phyloP scores from a whole-genome alignment of 1,284 basidiomycete genomes.

The Somion occarium region DNA sequence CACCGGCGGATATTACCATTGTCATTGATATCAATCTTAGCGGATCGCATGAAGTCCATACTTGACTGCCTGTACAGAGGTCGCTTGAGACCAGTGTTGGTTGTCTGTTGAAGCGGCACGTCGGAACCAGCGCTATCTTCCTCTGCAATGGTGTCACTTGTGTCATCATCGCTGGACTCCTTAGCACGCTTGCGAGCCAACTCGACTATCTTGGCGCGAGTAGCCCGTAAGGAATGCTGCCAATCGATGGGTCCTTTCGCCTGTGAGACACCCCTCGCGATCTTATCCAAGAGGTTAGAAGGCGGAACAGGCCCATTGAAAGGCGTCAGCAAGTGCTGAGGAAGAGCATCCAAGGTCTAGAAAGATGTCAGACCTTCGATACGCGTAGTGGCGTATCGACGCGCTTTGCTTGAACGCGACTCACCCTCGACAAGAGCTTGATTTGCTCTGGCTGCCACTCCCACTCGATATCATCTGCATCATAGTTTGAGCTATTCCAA shows the following conservation, averaged over 20 bases:
- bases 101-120: slow-evolving; percentile 35
- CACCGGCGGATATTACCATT: slow-evolving; percentile 60
- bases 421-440: slow-evolving; percentile 58
- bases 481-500: slow-evolving; percentile 73
- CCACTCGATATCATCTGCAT: slow-evolving; percentile 52
- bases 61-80: slow-evolving; percentile 75
- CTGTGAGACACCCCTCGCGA: slow-evolving; percentile 65
- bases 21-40: slow-evolving; percentile 41
- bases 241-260: slow-evolving; percentile 71
- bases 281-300: slow-evolving; percentile 77
- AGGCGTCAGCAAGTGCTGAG: slow-evolving; percentile 75
- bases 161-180: slow-evolving; percentile 38
- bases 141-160: slow-evolving; percentile 33
- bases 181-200: slow-evolving; percentile 59
- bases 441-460: slow-evolving; percentile 75
- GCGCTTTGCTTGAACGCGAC: slow-evolving; percentile 21
- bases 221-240: slow-evolving; percentile 75
- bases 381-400: slow-evolving; percentile 11
- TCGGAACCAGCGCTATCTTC: slow-evolving; percentile 31
- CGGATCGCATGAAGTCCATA: slow-evolving; percentile 72
- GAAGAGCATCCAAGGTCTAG: slow-evolving; percentile 76
- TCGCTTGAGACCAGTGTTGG: slow-evolving; percentile 41
- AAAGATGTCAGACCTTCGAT: slow-evolving; percentile 10
- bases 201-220: slow-evolving; percentile 74
- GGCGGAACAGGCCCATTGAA: slow-evolving; percentile 78